Evolutionary conservation across 768 basidiomycete species (phyloP), one percentile per base, ranked within the genome.

Genomic region (Strobilomyces dryophilus): DNA sequence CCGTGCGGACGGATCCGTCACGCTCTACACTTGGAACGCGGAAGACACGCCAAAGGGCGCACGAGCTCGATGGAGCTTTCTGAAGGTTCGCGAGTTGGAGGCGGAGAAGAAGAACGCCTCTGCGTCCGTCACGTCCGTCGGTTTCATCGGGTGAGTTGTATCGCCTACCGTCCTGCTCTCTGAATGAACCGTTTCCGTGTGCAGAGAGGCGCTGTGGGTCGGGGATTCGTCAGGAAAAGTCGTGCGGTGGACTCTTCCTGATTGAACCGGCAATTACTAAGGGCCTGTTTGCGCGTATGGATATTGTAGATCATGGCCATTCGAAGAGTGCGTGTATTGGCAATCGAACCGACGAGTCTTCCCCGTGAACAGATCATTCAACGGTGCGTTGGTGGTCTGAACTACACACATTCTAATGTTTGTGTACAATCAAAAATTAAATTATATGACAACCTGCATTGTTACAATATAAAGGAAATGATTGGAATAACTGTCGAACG

Each of bases 21-120:
- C 82, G 0, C 72, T 97, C n/a, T 76, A 89, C 55, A 89, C 92
- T 1, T 93, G 93, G 87, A 87, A 82, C 15, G 79, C 89, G 0
- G 86, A 92, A 54, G 81, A 82, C 12, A 87, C 89, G 0, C 82
- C 80, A 0, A 73, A 77, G 49, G 85, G 79, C 0, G 78, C 84
- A 62, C 80, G 77, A 61, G 85, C 90, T 2, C 72, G 73, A 46
- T 94, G 91, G 91, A 77, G 85, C 61, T 85, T 95, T 70, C 72
- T 80, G 10, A 81, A 82, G 14, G 71, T 91, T 51, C 75, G 87
- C 59, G 79, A 78, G 52, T 76, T 95, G 76, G 81, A 84, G 66
- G 77, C 78, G 49, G 75, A n/a, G n/a, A n/a, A 80, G 61, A 61
- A 59, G 45, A 63, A 61, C 14, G 49, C 58, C 15, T 66, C 73